A percentile compares a stretch with the other conserved stretches of the same genome.
phyloP scores from a whole-genome alignment of 345 rosid genomes.

The Kernera saxatilis region DNA sequence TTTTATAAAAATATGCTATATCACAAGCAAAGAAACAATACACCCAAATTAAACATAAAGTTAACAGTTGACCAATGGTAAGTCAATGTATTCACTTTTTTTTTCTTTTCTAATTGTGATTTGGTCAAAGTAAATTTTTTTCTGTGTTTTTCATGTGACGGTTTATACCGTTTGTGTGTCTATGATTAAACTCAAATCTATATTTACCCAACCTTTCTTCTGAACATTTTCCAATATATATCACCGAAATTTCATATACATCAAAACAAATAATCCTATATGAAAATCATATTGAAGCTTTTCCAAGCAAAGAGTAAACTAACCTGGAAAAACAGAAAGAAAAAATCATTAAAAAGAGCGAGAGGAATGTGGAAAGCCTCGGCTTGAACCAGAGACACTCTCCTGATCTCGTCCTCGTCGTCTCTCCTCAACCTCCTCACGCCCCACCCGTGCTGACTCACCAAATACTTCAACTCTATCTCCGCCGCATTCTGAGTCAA shows the following conservation, averaged over 20 bases:
- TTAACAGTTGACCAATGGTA: no score
- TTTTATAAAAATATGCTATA: neutral
- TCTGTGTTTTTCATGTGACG: no score
- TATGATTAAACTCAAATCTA: no score
- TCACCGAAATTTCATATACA: neutral
- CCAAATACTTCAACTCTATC: constrained; percentile 33
- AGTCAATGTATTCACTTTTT: no score
- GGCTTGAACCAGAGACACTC: constrained; percentile 65
- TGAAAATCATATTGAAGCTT: neutral
- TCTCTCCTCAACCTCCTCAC: constrained; percentile 53
- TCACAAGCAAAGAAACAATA: neutral
- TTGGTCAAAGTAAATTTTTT: no score
- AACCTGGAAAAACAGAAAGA: constrained; percentile 78
- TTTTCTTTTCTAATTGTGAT: no score
- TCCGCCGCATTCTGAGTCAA: constrained; percentile 15
- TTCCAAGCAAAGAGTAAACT: neutral
- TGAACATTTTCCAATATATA: neutral
- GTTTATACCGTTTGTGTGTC: no score
- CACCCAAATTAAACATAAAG: no score
- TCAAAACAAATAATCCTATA: neutral
- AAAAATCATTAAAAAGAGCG: constrained; percentile 57
- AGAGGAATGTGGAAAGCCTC: constrained; percentile 75
- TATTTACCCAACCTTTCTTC: neutral
- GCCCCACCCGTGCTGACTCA: constrained; percentile 58
- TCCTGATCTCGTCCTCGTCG: constrained; percentile 45